Evolutionary conservation across 257 asterid species (phyloP).

Genomic region (Petrea volubilis): DNA sequence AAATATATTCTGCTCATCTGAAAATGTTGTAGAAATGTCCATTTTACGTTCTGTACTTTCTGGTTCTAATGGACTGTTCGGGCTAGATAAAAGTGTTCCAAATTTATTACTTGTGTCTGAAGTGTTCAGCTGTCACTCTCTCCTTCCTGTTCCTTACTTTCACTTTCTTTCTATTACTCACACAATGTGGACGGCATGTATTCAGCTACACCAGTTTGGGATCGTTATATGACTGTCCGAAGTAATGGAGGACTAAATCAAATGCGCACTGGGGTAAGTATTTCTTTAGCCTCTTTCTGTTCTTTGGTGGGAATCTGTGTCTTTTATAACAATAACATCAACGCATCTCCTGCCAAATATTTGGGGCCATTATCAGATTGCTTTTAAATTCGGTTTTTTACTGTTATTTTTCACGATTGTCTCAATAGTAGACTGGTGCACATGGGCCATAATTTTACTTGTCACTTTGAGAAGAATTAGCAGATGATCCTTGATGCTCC

Average conservation of each 20-base stretch:
- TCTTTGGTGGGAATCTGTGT: not conserved
- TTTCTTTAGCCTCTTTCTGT: conserved; percentile 6
- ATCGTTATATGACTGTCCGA: conserved; percentile 83
- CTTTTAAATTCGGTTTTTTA: conserved; percentile 4
- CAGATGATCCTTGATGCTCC: conserved; percentile 5
- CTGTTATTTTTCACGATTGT: not conserved
- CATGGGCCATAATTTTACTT: conserved; percentile 1
- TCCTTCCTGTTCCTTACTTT: not conserved
- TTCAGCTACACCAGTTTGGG: conserved; percentile 53
- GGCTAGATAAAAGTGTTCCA: conserved; percentile 5
- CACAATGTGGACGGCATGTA: conserved; percentile 14
- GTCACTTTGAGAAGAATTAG: not conserved
- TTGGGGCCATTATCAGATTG: not conserved
- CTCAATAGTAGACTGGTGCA: not conserved
- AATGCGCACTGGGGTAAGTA: conserved; percentile 91
- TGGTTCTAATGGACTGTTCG: not conserved
- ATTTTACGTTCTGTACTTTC: conserved; percentile 7
- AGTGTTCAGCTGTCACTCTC: conserved; percentile 1
- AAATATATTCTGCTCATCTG: not conserved
- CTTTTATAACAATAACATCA: conserved; percentile 6
- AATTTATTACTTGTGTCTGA: conserved; percentile 7
- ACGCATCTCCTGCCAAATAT: not conserved
- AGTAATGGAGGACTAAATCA: conserved; percentile 96
- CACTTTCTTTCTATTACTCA: not conserved
- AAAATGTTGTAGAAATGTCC: not conserved